Evolutionary conservation across 495 filamentous ascomycete genomes (phyloP), one percentile per base, ranked within the genome.

Genomic region (Margaritispora aquatica): DNA sequence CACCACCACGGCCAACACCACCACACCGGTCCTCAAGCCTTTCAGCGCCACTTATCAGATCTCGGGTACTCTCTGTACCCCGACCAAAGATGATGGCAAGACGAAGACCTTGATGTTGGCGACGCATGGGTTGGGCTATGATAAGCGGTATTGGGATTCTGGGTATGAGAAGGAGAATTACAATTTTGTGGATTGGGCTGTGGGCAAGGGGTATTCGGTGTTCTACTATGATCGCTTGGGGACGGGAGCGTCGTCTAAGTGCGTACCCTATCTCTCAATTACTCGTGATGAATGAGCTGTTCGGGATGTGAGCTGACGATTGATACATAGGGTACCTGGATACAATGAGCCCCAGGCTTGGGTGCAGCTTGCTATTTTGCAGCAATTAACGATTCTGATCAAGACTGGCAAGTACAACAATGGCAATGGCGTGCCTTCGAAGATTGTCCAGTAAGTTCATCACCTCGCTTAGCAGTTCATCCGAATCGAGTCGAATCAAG

Each of bases 191-290:
- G 73, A 82, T 54, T 73, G 71, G 23, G 82, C 75, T 3, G 68
- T 84, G 41, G 71, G 72, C 27, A 51, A 70, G 34, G 77, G 76
- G 10, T 87, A 77, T 62, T 75, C 74, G 7, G 80, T 79, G 17
- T 72, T 87, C 27, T 71, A 71, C 8, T 82, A 77, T 47, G 83
- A 86, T 67, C 77, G 84, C 21, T 69, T 85, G 13, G 84, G 83
- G 3, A 73, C 83, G 10, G 83, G 79, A 26, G 74, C 74, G 47
- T 84, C 81, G 0, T 75, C 74, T 1, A 80, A 80, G 61, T 63
- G 15, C 34, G 22, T n/a, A n/a, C n/a, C n/a, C n/a, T n/a, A 55
- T 38, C 26, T 15, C 34, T n/a, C 15, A 11, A 51, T 34, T 4
- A 9, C 17, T 52, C 13, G 26, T 51, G 36, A 22, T 23, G n/a